A percentile compares a stretch with the other conserved stretches of the same genome.
Evolutionary conservation across 306 rosid species (phyloP).

Genomic region (Ochetophila trinervis): DNA sequence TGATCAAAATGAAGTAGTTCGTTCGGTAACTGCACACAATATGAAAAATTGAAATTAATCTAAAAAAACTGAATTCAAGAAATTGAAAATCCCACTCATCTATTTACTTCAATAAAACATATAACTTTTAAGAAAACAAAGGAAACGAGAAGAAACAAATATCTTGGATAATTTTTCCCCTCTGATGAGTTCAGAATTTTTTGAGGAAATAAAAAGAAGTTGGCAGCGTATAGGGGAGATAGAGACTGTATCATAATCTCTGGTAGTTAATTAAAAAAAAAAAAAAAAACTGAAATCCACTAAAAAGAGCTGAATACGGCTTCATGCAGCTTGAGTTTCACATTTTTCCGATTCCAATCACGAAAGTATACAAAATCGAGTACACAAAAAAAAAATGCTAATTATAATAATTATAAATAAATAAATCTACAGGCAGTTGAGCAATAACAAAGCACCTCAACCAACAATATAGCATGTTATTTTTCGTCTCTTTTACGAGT

Average conservation of each 20-base stretch:
- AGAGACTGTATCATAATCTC: not conserved
- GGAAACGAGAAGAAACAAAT: not conserved
- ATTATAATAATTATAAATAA: no score
- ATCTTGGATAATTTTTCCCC: no score
- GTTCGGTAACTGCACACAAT: slow-evolving; percentile 76
- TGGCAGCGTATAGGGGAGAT: not conserved
- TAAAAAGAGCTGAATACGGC: not conserved
- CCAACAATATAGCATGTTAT: no score
- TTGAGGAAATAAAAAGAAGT: not conserved
- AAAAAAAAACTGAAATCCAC: not conserved
- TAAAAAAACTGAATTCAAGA: not conserved
- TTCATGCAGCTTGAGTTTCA: not conserved
- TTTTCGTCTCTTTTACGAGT: no score
- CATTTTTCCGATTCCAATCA: not conserved
- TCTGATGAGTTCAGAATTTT: not conserved
- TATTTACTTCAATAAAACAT: not conserved
- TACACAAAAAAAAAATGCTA: not conserved
- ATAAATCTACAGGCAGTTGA: not conserved
- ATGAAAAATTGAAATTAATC: not conserved
- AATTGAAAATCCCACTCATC: not conserved
- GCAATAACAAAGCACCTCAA: no score
- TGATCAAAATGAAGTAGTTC: slow-evolving; percentile 86
- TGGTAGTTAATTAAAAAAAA: not conserved
- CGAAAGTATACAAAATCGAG: not conserved
- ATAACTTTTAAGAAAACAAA: not conserved